Conservation (phyloP, 257 asterid genomes). For the Gardenia jasminoides region DNA sequence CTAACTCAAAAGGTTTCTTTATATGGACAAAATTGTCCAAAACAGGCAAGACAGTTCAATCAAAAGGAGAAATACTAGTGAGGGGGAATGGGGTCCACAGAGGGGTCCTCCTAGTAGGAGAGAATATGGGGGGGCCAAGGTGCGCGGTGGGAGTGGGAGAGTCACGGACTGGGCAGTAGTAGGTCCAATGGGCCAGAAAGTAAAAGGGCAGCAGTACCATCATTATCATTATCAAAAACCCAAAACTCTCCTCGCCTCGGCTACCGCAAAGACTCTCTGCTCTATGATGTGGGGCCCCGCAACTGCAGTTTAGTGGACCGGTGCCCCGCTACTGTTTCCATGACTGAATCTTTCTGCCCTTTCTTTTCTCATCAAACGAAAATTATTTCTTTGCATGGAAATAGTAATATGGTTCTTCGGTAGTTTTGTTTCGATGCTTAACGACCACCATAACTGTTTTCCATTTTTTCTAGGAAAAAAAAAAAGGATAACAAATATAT, state of each 20-base stretch:
- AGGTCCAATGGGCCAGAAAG: slow-evolving; percentile 16
- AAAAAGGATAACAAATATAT: too few species aligned
- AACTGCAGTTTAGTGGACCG: slow-evolving; percentile 21
- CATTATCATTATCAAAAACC: slow-evolving; percentile 15
- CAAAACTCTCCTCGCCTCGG: not conserved
- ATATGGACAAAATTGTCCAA: too few species aligned
- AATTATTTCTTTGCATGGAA: not conserved
- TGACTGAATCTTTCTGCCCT: not conserved
- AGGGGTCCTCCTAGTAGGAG: not conserved
- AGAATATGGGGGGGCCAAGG: not conserved
- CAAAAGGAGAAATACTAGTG: slow-evolving; percentile 20
- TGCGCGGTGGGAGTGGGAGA: not conserved
- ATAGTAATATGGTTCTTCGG: too few species aligned
- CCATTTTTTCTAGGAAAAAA: not conserved
- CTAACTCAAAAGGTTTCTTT: too few species aligned
- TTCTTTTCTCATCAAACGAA: not conserved
- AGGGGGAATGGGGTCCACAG: slow-evolving; percentile 24
- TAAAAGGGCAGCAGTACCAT: not conserved
- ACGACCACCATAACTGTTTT: too few species aligned
- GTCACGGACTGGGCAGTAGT: not conserved
- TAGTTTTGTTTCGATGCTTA: too few species aligned
- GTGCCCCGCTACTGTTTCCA: not conserved
- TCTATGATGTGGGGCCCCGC: not conserved
- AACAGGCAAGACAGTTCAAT: too few species aligned
- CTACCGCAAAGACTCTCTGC: not conserved